Conservation (phyloP, 176 grass and related monocot species). For the Raddia guianensis region DNA sequence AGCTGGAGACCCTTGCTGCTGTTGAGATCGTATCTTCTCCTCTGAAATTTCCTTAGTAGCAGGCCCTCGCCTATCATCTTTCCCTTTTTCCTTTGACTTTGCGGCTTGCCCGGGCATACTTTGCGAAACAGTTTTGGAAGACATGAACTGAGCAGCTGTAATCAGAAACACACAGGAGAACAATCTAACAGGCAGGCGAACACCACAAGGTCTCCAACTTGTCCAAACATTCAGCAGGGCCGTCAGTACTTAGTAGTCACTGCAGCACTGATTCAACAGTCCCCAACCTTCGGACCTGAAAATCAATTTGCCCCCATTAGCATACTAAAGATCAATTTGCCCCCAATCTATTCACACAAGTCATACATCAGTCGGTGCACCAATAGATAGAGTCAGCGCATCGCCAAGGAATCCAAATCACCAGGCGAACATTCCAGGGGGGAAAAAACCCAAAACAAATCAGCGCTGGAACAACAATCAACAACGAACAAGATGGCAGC, state of each 20-base stretch:
- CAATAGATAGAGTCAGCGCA: neutral
- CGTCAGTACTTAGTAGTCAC: neutral
- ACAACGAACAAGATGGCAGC: neutral
- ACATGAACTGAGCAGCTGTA: constrained; percentile 38
- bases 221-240: constrained; percentile 1
- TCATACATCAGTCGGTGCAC: neutral
- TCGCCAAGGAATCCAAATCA: constrained; percentile 24
- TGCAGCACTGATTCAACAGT: neutral
- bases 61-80: constrained; percentile 33
- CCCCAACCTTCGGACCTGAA: constrained; percentile 39
- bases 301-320: constrained; percentile 15
- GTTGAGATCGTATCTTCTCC: constrained; percentile 30
- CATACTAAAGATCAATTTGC: neutral
- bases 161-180: constrained; percentile 7
- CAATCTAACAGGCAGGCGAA: constrained; percentile 1
- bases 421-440: neutral
- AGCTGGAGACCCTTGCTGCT: constrained; percentile 37
- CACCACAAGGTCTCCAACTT: constrained; percentile 19
- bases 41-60: constrained; percentile 18
- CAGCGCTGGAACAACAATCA: constrained; percentile 2
- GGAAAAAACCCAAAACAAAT: neutral
- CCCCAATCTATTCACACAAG: constrained; percentile 6
- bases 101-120: constrained; percentile 32
- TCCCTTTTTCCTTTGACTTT: constrained; percentile 35
- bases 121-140: constrained; percentile 21